Evolutionary conservation across 1,284 basidiomycete genomes (phyloP), one percentile per base, ranked within the genome.

Genomic region (Austroboletus niveus): DNA sequence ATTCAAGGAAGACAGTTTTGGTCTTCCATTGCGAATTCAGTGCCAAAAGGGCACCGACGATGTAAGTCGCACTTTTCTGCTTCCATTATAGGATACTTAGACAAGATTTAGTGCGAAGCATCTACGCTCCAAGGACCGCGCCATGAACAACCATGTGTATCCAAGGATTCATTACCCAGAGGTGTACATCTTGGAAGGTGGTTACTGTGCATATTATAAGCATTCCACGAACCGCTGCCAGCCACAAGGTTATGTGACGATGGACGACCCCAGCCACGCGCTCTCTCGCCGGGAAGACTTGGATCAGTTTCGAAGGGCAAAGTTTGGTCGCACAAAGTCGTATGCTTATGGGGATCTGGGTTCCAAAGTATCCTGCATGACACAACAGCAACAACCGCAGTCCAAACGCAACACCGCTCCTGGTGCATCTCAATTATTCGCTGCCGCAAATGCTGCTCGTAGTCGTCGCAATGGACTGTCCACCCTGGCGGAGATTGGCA

Each of bases 1-100:
- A 72, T 2, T 73, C 73, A 50, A 85, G 75, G 69, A 97, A 92
- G 78, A 92, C 81, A 5, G 77, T 99, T 17, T 73, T 99, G 45
- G 81, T 99, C 52, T 98, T 99, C 77, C 96, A 99, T 70, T 99
- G 96, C 78, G 96, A 99, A 74, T 98, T 98, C 68, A 95, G 92
- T 64, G 87, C 82, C 38, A 97, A 97, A 73, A 83, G 96, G 46
- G 97, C 94, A 2, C 96, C 96, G 2, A 95, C 94, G 10, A 93
- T 97, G 94, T 95, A 67, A 87, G 75, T 44, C 42, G 17, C 57
- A 29, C 27, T 50, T 34, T 22, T 39, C 38, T 43, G 12, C 5
- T 35, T 32, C n/a, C 29, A 49, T 48, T 34, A 24, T 15, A 44
- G 11, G 6, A 39, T 43, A 41, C 56, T 66, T 49, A 61, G 53